Conservation (phyloP, 805 yeast species). For the Wickerhamomyces silvicola region DNA sequence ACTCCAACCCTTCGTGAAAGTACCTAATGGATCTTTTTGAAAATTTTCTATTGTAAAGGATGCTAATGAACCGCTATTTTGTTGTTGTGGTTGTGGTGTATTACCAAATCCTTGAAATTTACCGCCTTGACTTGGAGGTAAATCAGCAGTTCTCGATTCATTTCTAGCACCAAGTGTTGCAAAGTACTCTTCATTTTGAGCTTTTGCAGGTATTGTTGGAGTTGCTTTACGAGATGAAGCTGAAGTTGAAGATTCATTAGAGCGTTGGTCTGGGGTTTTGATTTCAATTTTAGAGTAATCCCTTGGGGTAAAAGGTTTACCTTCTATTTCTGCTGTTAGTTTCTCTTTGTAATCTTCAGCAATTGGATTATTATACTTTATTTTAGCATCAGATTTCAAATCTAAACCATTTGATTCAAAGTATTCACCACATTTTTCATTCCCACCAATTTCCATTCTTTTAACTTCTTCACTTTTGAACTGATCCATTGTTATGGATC, state of each 20-base stretch:
- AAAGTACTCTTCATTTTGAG: constrained; percentile 76
- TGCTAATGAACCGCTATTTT: constrained; percentile 37
- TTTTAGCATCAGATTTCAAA: constrained; percentile 51
- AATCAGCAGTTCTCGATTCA: constrained; percentile 61
- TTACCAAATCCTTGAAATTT: constrained; percentile 89
- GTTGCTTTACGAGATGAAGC: constrained; percentile 30
- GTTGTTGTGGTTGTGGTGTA: constrained; percentile 46
- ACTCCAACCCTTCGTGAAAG: constrained; percentile 91
- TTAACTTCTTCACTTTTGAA: constrained; percentile 88
- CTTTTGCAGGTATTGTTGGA: constrained; percentile 29
- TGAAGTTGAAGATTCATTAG: constrained; percentile 3
- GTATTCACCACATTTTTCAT: constrained; percentile 63
- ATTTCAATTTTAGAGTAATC: constrained; percentile 41
- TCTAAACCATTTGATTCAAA: constrained; percentile 70
- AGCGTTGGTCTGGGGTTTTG: constrained; percentile 15
- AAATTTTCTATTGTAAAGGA: constrained; percentile 60
- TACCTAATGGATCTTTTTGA: constrained; percentile 84
- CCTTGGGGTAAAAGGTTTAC: constrained; percentile 52
- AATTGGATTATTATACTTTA: constrained; percentile 79
- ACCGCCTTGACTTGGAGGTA: constrained; percentile 94
- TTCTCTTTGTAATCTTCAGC: constrained; percentile 93
- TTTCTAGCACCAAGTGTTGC: constrained; percentile 72
- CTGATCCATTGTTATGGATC: constrained; percentile 98
- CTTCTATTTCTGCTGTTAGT: constrained; percentile 70
- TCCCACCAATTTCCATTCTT: constrained; percentile 94